These are phyloP conservation scores for Akanthomyces uredinophilus DNA, from an alignment of 2,329 filamentous ascomycete species.

Conservation along the genomic window DNA sequence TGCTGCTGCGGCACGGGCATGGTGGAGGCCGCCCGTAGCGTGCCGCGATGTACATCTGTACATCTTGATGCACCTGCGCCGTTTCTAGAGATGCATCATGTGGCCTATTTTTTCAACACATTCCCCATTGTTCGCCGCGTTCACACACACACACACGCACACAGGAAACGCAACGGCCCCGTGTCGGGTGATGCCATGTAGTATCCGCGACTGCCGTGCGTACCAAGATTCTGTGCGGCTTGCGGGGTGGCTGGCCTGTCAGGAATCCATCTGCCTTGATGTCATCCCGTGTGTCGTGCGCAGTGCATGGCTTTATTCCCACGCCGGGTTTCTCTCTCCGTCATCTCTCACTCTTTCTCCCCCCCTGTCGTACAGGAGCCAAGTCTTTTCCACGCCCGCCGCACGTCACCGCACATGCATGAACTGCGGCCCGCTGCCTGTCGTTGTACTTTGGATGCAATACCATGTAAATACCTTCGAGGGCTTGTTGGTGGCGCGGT, in stretches of 20 bases:
- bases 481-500: too few species aligned
- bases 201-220: not conserved
- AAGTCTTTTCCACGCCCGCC: not conserved
- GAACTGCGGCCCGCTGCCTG: not conserved
- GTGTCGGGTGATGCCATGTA: slow-evolving; percentile 4
- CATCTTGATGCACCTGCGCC: not conserved
- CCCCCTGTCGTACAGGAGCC: not conserved
- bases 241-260: not conserved
- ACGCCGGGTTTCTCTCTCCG: not conserved
- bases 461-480: too few species aligned
- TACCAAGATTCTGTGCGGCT: not conserved
- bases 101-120: not conserved
- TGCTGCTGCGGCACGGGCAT: not conserved
- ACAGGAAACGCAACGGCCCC: not conserved
- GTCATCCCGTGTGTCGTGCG: not conserved
- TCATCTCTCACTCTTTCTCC: too few species aligned
- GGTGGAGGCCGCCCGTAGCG: not conserved
- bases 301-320: not conserved
- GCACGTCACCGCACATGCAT: not conserved
- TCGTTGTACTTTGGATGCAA: not conserved
- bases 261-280: not conserved
- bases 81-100: not conserved
- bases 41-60: slow-evolving; percentile 6
- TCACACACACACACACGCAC: not conserved
- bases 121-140: not conserved